Conservation (phyloP, 2,329 filamentous ascomycete species). For the Scytalidium sp. region DNA sequence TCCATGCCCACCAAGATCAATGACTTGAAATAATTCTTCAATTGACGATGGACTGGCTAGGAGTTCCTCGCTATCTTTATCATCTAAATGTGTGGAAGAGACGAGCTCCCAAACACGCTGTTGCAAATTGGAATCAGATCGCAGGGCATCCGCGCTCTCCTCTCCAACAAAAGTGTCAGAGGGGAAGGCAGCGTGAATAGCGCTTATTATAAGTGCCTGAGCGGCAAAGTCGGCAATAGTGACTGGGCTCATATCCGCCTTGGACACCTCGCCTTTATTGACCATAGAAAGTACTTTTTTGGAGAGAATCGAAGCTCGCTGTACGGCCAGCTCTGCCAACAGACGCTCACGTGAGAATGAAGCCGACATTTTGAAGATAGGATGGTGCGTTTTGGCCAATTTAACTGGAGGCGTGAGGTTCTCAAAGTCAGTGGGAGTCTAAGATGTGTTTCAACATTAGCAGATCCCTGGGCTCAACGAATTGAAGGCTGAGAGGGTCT, state of each 20-base stretch:
- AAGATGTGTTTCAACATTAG: too few species aligned
- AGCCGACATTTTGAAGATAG: too few species aligned
- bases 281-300: conserved; percentile 47
- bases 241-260: conserved; percentile 57
- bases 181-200: conserved; percentile 51
- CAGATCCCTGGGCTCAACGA: too few species aligned
- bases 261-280: conserved; percentile 50
- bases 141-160: conserved; percentile 53
- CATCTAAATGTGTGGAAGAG: conserved; percentile 30
- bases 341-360: conserved; percentile 4
- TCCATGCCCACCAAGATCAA: conserved; percentile 53
- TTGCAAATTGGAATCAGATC: conserved; percentile 43
- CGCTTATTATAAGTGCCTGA: conserved; percentile 58
- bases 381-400: too few species aligned
- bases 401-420: too few species aligned
- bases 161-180: conserved; percentile 58
- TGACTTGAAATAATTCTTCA: conserved; percentile 58
- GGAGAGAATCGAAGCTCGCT: conserved; percentile 54
- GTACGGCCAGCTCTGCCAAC: conserved; percentile 39
- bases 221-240: conserved; percentile 63
- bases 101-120: conserved; percentile 56
- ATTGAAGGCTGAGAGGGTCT: too few species aligned
- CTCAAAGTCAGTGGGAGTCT: too few species aligned
- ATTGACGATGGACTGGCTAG: conserved; percentile 39
- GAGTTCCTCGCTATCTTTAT: conserved; percentile 27